These are phyloP conservation scores for Lentinula detonsa DNA, from an alignment of 768 basidiomycete genomes.

Conservation along the genomic window DNA sequence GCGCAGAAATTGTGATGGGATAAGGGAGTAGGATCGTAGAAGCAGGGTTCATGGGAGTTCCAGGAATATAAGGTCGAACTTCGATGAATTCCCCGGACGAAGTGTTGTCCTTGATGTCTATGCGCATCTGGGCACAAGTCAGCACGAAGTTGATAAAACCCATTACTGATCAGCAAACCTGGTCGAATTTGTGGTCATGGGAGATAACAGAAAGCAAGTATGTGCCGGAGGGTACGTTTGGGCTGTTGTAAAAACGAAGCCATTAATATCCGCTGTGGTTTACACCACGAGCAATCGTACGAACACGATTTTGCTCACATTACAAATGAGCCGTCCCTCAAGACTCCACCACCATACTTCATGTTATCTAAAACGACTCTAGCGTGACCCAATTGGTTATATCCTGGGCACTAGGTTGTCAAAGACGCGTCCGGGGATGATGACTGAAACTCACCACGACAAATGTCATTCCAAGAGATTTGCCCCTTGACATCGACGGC, in stretches of 20 bases:
- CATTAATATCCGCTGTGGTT: neutral
- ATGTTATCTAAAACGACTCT: slow-evolving; percentile 60
- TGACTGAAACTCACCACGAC: slow-evolving; percentile 38
- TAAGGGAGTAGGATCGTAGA: slow-evolving; percentile 50
- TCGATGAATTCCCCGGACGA: slow-evolving; percentile 29
- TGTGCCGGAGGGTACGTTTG: slow-evolving; percentile 60
- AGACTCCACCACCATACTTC: slow-evolving; percentile 44
- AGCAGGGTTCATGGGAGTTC: slow-evolving; percentile 61
- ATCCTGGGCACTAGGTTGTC: slow-evolving; percentile 15
- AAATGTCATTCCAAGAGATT: slow-evolving; percentile 68
- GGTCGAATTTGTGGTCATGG: slow-evolving; percentile 66
- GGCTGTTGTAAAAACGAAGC: slow-evolving; percentile 31
- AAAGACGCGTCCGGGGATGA: slow-evolving; percentile 10
- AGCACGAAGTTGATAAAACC: neutral
- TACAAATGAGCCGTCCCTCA: slow-evolving; percentile 51
- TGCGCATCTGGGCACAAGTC: slow-evolving; percentile 43
- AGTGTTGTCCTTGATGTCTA: slow-evolving; percentile 51
- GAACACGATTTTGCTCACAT: slow-evolving; percentile 43
- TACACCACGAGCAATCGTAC: neutral
- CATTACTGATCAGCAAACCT: slow-evolving; percentile 32
- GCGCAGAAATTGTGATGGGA: slow-evolving; percentile 52
- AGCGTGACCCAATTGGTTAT: slow-evolving; percentile 43
- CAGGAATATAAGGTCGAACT: slow-evolving; percentile 58
- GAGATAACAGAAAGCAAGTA: slow-evolving; percentile 65
- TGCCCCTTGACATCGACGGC: slow-evolving; percentile 57